Percentiles rank a stretch among this genome's conserved stretches.
Conservation (phyloP, 1,284 basidiomycete genomes). For the Trametes polyzona region DNA sequence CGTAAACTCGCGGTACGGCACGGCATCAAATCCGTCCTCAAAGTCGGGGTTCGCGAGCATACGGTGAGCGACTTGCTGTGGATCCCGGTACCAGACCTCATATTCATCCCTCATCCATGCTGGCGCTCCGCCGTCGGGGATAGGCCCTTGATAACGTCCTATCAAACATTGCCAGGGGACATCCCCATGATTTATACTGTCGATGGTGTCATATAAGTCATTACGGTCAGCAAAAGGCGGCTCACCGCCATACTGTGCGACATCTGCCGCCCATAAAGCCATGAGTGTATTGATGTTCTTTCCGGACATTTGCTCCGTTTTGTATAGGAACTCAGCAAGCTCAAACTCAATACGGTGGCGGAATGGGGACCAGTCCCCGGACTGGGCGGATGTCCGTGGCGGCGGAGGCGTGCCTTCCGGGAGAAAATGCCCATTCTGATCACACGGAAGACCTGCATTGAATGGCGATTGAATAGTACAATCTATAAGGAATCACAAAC, state of each 20-base stretch:
- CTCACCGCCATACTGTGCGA: constrained; percentile 8
- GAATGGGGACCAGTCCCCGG: constrained; percentile 13
- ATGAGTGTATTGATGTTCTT: constrained; percentile 23
- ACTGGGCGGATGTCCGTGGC: background rate
- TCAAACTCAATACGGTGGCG: background rate
- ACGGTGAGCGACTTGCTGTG: constrained; percentile 19
- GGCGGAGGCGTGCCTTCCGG: background rate
- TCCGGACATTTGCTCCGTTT: background rate
- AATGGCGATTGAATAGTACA: too few species aligned
- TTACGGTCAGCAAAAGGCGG: constrained; percentile 25
- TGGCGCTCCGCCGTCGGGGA: constrained; percentile 1
- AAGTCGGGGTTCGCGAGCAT: constrained; percentile 33
- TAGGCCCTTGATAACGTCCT: constrained; percentile 16
- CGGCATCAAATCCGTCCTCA: constrained; percentile 25
- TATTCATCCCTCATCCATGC: constrained; percentile 28
- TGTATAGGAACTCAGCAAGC: constrained; percentile 6
- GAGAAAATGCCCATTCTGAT: background rate
- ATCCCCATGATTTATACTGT: constrained; percentile 26
- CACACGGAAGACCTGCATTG: too few species aligned
- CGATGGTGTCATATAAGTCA: constrained; percentile 26
- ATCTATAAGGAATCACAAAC: too few species aligned
- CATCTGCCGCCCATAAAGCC: constrained; percentile 31
- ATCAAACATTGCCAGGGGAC: constrained; percentile 29
- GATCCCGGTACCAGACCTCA: constrained; percentile 28
- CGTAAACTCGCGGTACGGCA: constrained; percentile 22